Conservation (phyloP, 345 rosid genomes). For the Dipteronia sinensis region DNA sequence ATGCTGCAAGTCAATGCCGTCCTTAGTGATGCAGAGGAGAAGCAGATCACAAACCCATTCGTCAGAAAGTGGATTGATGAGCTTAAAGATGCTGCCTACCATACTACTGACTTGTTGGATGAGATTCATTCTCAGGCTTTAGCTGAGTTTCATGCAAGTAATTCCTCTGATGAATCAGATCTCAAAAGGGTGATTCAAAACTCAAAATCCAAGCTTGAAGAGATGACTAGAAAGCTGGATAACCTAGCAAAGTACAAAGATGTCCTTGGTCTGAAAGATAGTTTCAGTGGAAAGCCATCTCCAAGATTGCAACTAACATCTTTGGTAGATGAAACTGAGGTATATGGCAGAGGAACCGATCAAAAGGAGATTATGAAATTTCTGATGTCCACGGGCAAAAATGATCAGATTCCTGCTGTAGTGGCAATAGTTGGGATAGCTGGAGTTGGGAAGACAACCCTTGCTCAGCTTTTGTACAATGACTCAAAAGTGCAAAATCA, state of each 20-base stretch:
- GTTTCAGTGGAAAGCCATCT: not conserved
- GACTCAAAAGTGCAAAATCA: slow-evolving; percentile 19
- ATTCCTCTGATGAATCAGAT: too few species aligned
- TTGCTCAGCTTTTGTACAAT: slow-evolving; percentile 41
- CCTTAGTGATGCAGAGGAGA: slow-evolving; percentile 21
- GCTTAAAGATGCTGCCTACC: slow-evolving; percentile 20
- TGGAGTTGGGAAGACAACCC: slow-evolving; percentile 49
- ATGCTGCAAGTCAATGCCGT: slow-evolving; percentile 12
- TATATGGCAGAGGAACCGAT: slow-evolving; percentile 6
- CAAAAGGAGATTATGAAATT: not conserved
- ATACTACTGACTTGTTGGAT: slow-evolving; percentile 25
- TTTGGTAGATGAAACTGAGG: slow-evolving; percentile 13
- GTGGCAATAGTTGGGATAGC: slow-evolving; percentile 34
- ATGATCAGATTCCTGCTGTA: slow-evolving; percentile 7
- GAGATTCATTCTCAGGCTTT: not conserved
- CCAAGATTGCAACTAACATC: slow-evolving; percentile 21
- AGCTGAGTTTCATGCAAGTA: too few species aligned
- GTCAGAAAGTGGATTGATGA: slow-evolving; percentile 20
- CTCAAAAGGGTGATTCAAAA: too few species aligned
- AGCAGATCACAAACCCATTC: slow-evolving; percentile 13
- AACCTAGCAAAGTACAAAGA: slow-evolving; percentile 12
- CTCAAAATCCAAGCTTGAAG: not conserved
- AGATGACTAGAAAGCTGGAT: slow-evolving; percentile 11
- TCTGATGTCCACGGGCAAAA: not conserved
- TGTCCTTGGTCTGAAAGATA: slow-evolving; percentile 19